Conservation (phyloP, 1,284 basidiomycete genomes). For the Cutaneotrichosporon spelunceum region DNA sequence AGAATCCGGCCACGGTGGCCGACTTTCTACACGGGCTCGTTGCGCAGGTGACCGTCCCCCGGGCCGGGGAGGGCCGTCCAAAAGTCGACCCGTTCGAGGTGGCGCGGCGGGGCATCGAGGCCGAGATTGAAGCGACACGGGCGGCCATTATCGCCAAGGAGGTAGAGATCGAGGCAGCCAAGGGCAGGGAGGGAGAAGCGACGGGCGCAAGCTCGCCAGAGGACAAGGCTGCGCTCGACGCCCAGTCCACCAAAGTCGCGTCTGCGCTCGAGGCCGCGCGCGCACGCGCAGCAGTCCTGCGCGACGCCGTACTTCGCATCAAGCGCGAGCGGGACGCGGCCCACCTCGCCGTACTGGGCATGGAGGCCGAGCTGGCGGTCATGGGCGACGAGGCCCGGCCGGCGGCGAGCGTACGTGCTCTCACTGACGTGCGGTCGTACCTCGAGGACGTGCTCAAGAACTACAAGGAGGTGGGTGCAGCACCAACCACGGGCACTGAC, state of each 20-base stretch:
- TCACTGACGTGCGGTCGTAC: slow-evolving; percentile 19
- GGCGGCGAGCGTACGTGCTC: slow-evolving; percentile 6
- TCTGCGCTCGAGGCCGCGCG: slow-evolving; percentile 10
- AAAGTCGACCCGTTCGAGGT: slow-evolving; percentile 16
- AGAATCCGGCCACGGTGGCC: background rate
- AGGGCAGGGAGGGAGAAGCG: background rate
- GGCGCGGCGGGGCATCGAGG: slow-evolving; percentile 18
- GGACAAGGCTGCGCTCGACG: slow-evolving; percentile 13
- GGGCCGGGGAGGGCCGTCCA: background rate
- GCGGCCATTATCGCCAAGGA: slow-evolving; percentile 21
- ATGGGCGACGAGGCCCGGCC: slow-evolving; percentile 6
- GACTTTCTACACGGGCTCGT: slow-evolving; percentile 27
- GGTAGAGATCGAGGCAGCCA: slow-evolving; percentile 13
- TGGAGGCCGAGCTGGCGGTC: slow-evolving; percentile 18
- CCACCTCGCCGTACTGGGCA: slow-evolving; percentile 6
- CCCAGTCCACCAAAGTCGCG: slow-evolving; percentile 5
- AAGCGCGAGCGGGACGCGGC: slow-evolving; percentile 9
- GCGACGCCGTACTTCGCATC: slow-evolving; percentile 18
- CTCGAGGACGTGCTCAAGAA: slow-evolving; percentile 24
- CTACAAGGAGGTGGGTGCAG: slow-evolving; percentile 24
- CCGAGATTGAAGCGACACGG: slow-evolving; percentile 18
- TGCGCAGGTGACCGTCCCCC: slow-evolving; percentile 10
- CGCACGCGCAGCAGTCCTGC: slow-evolving; percentile 16
- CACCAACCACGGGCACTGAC: no score
- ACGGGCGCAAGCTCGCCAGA: background rate